A percentile compares a stretch with the other conserved stretches of the same genome.
These are phyloP conservation scores for Fusarium sambucinum DNA, from an alignment of 2,329 filamentous ascomycete species.

Conservation along the genomic window DNA sequence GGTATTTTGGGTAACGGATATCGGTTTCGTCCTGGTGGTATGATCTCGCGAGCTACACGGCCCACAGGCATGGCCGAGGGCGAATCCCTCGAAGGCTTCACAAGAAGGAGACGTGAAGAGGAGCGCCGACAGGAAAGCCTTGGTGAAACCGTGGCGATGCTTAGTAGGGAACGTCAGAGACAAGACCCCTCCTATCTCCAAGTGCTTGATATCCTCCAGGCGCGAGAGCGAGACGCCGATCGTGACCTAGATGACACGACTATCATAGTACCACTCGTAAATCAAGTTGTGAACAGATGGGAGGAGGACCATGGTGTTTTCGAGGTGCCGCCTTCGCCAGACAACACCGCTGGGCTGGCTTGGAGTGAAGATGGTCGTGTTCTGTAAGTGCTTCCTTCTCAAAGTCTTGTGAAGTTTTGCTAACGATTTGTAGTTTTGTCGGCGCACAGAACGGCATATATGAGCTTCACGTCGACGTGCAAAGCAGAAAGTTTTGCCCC, in stretches of 20 bases:
- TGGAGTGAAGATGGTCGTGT: constrained; percentile 72
- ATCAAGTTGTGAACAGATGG: constrained; percentile 54
- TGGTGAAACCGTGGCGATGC: constrained; percentile 53
- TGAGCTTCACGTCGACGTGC: constrained; percentile 75
- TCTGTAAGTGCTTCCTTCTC: constrained; percentile 61
- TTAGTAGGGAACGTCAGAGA: constrained; percentile 53
- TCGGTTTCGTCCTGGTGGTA: constrained; percentile 52
- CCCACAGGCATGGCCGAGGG: not conserved
- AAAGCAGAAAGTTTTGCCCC: constrained; percentile 70
- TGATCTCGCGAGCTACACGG: not conserved
- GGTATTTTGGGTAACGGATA: constrained; percentile 54
- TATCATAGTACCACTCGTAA: constrained; percentile 54
- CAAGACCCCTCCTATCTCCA: constrained; percentile 54
- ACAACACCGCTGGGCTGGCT: constrained; percentile 71
- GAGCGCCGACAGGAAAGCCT: constrained; percentile 53
- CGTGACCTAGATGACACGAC: constrained; percentile 54
- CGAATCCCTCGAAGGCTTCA: not conserved
- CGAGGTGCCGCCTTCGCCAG: constrained; percentile 60
- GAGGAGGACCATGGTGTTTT: constrained; percentile 59
- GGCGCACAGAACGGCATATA: constrained; percentile 80
- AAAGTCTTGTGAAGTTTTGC: constrained; percentile 3
- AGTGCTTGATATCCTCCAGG: constrained; percentile 55
- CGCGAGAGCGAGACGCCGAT: constrained; percentile 51
- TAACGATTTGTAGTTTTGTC: constrained; percentile 62
- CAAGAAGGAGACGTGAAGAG: constrained; percentile 26